phyloP scores from a whole-genome alignment of 441 rosid genomes.

The Erysimum cheiri region DNA sequence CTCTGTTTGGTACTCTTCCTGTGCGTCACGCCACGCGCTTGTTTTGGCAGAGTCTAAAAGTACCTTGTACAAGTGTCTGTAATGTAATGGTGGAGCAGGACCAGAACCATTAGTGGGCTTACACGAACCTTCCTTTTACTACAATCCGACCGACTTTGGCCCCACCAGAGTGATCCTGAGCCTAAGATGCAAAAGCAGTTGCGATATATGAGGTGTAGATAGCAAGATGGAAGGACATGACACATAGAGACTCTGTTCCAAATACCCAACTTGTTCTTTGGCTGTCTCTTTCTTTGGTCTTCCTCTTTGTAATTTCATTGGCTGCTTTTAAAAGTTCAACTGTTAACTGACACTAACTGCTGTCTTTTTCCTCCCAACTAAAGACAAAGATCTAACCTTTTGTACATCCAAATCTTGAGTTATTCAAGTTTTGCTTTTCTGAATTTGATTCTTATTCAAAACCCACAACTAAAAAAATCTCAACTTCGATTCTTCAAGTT shows the following conservation, averaged over 20 bases:
- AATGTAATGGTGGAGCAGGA: slow-evolving; percentile 33
- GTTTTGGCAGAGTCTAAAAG: slow-evolving; percentile 2
- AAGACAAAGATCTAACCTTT: not conserved
- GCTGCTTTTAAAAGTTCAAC: slow-evolving; percentile 30
- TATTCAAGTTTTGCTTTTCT: slow-evolving; percentile 18
- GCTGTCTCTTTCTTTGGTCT: slow-evolving; percentile 31
- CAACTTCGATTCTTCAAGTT: not conserved
- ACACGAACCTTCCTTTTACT: slow-evolving; percentile 24
- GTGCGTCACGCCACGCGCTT: slow-evolving; percentile 1
- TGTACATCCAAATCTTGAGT: slow-evolving; percentile 5
- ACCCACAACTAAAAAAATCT: not conserved
- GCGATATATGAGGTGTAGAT: slow-evolving; percentile 20
- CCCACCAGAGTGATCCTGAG: slow-evolving; percentile 19
- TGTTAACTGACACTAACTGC: slow-evolving; percentile 41
- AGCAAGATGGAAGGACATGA: slow-evolving; percentile 28
- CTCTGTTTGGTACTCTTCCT: not conserved
- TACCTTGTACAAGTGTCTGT: not conserved
- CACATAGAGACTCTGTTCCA: slow-evolving; percentile 23
- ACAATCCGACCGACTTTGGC: slow-evolving; percentile 20
- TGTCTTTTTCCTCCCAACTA: slow-evolving; percentile 1
- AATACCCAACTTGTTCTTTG: slow-evolving; percentile 36
- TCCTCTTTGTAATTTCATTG: slow-evolving; percentile 14
- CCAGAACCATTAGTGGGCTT: slow-evolving; percentile 15
- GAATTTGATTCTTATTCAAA: not conserved
- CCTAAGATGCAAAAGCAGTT: slow-evolving; percentile 25